Conservation (phyloP, 441 rosid genomes). For the Brassica hybrid region DNA sequence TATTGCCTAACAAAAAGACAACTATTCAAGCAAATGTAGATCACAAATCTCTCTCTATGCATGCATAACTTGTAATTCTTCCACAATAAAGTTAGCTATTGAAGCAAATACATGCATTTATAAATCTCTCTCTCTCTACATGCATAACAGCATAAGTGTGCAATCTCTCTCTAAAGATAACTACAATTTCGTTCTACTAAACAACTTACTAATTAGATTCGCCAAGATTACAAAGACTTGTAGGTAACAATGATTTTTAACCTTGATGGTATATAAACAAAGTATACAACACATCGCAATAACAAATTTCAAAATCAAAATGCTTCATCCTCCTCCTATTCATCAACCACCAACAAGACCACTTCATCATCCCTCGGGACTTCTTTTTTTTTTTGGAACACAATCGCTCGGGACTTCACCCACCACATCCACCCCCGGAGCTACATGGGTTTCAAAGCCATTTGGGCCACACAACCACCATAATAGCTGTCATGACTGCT, state of each 20-base stretch:
- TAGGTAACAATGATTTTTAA: background rate
- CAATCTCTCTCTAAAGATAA: background rate
- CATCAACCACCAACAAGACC: conserved; percentile 24
- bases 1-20: background rate
- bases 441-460: conserved; percentile 9
- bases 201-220: background rate
- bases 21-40: too few species aligned
- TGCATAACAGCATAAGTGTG: background rate
- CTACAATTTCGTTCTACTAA: background rate
- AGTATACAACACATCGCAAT: conserved; percentile 6
- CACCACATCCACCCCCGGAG: conserved; percentile 15
- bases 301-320: conserved; percentile 16
- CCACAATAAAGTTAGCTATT: background rate
- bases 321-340: conserved; percentile 28
- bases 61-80: too few species aligned
- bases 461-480: conserved; percentile 11
- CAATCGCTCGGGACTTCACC: conserved; percentile 5
- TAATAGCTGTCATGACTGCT: background rate
- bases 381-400: background rate
- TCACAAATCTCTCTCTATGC: too few species aligned
- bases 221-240: background rate
- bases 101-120: background rate
- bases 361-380: conserved; percentile 24
- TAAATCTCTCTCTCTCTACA: background rate
- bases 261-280: background rate